Evolutionary conservation across 371 early-diverging fungal species (phyloP), one percentile per base, ranked within the genome.

Genomic region (Mucor piriformis): DNA sequence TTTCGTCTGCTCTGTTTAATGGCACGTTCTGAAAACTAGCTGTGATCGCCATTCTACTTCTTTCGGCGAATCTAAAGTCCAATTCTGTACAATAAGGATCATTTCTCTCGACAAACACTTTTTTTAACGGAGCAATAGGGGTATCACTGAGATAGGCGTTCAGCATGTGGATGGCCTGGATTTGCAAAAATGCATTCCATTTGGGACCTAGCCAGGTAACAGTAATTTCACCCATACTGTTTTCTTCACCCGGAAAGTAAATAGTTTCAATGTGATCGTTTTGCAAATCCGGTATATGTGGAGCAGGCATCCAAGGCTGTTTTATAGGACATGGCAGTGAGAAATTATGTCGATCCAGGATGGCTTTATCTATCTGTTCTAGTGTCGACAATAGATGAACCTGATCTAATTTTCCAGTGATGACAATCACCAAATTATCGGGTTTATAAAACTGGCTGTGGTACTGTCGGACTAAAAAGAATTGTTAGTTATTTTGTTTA

Each of bases 381-480:
- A 84, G 61, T 3, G 76, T 66, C 2, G 61, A 61, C 35, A 83
- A 54, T 7, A 84, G 57, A 37, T 74, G 67, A 15, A 56, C 58
- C 44, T 76, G 74, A 35, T 71, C 71, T 29, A 83, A 20, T 20
- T 73, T 69, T 49, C 84, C 84, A 3, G 77, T 73, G 46, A 84
- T 65, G 32, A 83, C 64, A 32, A 84, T 65, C 44, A 79, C 76
- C 50, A 83, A 67, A 52, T 83, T 84, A 43, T 84, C 83, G 8
- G 84, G 82, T 44, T 75, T 76, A 59, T 84, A 84, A 67, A 76
- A 84, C 24, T 76, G 71, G 32, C 63, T 57, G 47, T 84, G 84
- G 44, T 81, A 84, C 11, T 60, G 32, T 29, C 72, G 67, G 16
- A 73, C 83, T 82, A 58, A 12, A 8, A 29, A 32, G 24, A 13